A percentile compares a stretch with the other conserved stretches of the same genome.
Conservation (phyloP, 805 yeast species). For the Pichia californica region DNA sequence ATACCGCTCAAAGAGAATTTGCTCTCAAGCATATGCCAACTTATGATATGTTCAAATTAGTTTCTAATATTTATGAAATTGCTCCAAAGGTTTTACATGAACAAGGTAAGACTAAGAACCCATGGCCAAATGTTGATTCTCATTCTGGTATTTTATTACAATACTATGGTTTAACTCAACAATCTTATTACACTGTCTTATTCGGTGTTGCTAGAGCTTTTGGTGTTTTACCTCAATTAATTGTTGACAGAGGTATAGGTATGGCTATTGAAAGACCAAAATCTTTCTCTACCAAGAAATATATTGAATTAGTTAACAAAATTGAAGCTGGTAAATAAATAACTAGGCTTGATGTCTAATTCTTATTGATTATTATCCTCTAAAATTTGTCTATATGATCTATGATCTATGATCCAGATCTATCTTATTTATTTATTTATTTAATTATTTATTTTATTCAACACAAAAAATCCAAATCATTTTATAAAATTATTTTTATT, state of each 20-base stretch:
- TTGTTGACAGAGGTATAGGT: conserved; percentile 79
- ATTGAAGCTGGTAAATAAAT: conserved; percentile 14
- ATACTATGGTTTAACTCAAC: conserved; percentile 79
- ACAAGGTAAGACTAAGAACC: conserved; percentile 89
- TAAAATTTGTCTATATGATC: background rate
- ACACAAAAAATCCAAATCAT: too few relatives aligned
- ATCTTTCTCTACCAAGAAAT: conserved; percentile 90
- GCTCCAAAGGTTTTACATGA: conserved; percentile 75
- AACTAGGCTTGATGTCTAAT: conserved; percentile 11
- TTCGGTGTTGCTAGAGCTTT: conserved; percentile 85
- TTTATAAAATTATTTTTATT: conserved; percentile 1
- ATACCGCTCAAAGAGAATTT: conserved; percentile 79
- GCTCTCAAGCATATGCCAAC: conserved; percentile 72
- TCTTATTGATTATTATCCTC: too few relatives aligned
- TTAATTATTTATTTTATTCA: background rate
- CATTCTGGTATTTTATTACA: conserved; percentile 82
- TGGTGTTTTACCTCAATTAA: conserved; percentile 81
- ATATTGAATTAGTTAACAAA: conserved; percentile 64
- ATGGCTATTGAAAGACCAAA: conserved; percentile 84
- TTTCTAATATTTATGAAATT: conserved; percentile 69
- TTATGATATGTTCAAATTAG: conserved; percentile 72
- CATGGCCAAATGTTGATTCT: conserved; percentile 90
- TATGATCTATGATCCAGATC: too few relatives aligned
- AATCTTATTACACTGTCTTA: conserved; percentile 76
- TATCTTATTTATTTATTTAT: background rate